Conservation (phyloP, 768 basidiomycete species). For the Clitopilus hobsonii region DNA sequence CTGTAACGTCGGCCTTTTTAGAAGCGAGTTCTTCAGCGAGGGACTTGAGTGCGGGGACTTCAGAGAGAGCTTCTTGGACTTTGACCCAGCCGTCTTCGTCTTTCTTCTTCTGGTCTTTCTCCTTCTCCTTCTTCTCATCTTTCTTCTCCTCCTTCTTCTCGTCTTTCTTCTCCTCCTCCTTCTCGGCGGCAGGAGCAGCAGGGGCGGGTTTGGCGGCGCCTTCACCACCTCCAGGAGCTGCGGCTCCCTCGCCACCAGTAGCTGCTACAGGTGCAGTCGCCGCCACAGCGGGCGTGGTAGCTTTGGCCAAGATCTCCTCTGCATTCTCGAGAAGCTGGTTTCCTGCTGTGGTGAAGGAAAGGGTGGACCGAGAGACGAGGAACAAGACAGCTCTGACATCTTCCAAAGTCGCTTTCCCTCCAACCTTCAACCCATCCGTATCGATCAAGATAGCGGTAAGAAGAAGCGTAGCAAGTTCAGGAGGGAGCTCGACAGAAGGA, state of each 20-base stretch:
- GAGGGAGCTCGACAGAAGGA: conserved; percentile 32
- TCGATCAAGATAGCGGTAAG: conserved; percentile 83
- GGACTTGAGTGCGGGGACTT: conserved; percentile 38
- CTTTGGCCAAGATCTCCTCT: background rate
- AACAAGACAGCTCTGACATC: conserved; percentile 64
- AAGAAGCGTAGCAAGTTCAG: conserved; percentile 73
- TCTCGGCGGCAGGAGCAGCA: background rate
- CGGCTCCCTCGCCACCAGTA: background rate
- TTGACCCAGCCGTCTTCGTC: conserved; percentile 4
- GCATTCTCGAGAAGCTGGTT: background rate
- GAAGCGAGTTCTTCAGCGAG: conserved; percentile 42
- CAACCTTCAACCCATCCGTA: conserved; percentile 71
- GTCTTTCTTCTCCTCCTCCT: background rate
- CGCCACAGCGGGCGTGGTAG: conserved; percentile 16
- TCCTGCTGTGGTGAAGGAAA: conserved; percentile 17
- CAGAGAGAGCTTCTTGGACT: conserved; percentile 26
- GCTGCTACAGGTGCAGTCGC: conserved; percentile 4
- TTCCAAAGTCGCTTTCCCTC: conserved; percentile 66
- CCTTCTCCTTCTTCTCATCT: background rate
- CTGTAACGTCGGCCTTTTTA: conserved; percentile 66
- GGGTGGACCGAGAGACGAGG: conserved; percentile 57
- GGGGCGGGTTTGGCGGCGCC: background rate
- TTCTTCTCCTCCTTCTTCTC: background rate
- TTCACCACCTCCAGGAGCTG: background rate
- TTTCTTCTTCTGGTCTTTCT: background rate